Percentiles rank a stretch among this genome's conserved stretches.
phyloP scores from a whole-genome alignment of 257 asterid species.

The Petunia secreta region DNA sequence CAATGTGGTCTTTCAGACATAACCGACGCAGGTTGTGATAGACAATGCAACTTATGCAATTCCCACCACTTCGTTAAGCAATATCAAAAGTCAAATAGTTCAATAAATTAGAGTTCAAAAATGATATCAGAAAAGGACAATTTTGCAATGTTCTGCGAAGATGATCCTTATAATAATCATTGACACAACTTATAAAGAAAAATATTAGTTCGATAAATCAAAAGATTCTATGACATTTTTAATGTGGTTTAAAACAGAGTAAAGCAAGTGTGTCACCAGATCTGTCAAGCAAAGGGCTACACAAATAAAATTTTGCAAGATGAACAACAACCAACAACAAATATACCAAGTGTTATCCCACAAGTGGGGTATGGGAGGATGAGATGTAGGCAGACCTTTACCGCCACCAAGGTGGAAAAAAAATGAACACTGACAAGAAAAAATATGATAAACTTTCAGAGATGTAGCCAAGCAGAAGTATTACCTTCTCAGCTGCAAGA shows the following conservation, averaged over 20 bases:
- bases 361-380: no score
- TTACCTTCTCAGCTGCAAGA: conserved; percentile 85
- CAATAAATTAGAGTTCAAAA: no score
- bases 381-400: no score
- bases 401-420: no score
- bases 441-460: neutral
- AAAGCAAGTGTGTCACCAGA: no score
- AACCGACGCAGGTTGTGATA: neutral
- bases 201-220: no score
- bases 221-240: no score
- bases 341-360: no score
- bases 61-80: neutral
- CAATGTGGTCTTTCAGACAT: neutral
- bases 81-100: neutral
- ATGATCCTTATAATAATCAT: neutral
- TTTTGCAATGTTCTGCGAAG: neutral
- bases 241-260: no score
- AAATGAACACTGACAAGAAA: neutral
- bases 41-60: neutral
- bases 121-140: neutral
- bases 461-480: neutral
- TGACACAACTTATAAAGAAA: neutral
- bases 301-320: neutral
- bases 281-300: no score
- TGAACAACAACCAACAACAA: neutral